Conservation (phyloP, 148 eudicot genomes). For the Rhododendron williamsianum region DNA sequence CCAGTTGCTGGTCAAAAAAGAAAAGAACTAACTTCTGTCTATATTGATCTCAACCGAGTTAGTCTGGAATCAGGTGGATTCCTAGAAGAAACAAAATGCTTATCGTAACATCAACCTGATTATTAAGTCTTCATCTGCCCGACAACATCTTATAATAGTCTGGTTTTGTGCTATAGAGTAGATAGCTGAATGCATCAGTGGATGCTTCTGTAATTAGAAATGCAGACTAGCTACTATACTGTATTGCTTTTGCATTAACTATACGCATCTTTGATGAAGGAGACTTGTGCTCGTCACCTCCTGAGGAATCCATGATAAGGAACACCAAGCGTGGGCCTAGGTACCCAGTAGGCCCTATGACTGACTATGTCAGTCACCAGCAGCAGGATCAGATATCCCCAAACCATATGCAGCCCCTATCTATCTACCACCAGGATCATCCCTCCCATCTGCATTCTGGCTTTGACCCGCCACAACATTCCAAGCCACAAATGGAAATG, state of each 20-base stretch:
- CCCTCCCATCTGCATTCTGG: slow-evolving; percentile 7
- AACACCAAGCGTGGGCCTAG: slow-evolving; percentile 14
- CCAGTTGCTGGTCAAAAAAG: not conserved
- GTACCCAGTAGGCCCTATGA: slow-evolving; percentile 9
- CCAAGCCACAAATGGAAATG: slow-evolving; percentile 6
- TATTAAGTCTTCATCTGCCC: not conserved
- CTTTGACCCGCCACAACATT: not conserved
- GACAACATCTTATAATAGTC: not conserved
- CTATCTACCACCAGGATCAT: not conserved
- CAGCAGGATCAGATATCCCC: slow-evolving; percentile 14
- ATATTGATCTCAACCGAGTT: not conserved
- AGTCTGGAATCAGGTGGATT: not conserved
- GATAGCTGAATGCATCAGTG: not conserved
- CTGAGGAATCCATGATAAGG: slow-evolving; percentile 19
- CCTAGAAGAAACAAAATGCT: not conserved
- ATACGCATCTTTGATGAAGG: not conserved
- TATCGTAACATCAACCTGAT: not conserved
- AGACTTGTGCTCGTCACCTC: slow-evolving; percentile 13
- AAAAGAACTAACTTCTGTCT: not conserved
- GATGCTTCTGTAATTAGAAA: not conserved
- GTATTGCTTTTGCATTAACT: not conserved
- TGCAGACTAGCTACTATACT: not conserved
- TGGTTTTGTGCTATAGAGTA: not conserved
- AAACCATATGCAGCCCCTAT: not conserved
- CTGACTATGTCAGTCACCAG: slow-evolving; percentile 9